Conservation (phyloP, 305 asterid genomes). For the Euphrasia arctica region DNA sequence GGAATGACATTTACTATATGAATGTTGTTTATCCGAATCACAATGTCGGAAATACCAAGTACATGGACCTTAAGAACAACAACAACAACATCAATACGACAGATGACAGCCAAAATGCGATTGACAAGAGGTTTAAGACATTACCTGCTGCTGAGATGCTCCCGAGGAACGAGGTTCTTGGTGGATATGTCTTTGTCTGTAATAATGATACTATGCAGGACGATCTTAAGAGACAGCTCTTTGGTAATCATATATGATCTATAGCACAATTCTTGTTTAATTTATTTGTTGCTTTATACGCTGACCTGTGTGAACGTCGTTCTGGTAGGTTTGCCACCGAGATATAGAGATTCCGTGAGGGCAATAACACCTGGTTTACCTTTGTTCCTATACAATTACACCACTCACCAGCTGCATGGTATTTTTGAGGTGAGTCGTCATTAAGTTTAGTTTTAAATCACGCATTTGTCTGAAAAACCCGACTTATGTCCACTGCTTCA, state of each 20-base stretch:
- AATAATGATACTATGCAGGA: constrained; percentile 81
- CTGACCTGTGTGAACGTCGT: neutral
- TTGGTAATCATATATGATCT: constrained; percentile 41
- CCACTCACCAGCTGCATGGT: constrained; percentile 47
- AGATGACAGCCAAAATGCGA: constrained; percentile 36
- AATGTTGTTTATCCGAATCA: constrained; percentile 44
- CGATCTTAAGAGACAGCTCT: constrained; percentile 66
- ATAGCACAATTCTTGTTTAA: neutral
- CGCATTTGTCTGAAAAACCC: neutral
- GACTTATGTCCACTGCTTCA: neutral
- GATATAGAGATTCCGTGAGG: constrained; percentile 92
- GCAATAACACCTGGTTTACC: constrained; percentile 98
- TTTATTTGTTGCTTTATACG: neutral
- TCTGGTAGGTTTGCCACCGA: constrained; percentile 81
- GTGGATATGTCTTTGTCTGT: constrained; percentile 77
- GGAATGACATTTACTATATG: constrained; percentile 42
- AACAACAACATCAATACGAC: constrained; percentile 26
- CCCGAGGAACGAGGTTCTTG: constrained; percentile 66
- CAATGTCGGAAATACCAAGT: constrained; percentile 41
- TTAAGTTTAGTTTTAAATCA: neutral
- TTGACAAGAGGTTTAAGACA: constrained; percentile 72
- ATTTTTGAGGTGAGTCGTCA: constrained; percentile 64
- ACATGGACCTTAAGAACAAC: constrained; percentile 39
- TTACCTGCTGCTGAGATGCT: constrained; percentile 72
- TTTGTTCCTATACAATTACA: constrained; percentile 45